These are phyloP conservation scores for Lentinula detonsa DNA, from an alignment of 768 basidiomycete species.

Conservation along the genomic window DNA sequence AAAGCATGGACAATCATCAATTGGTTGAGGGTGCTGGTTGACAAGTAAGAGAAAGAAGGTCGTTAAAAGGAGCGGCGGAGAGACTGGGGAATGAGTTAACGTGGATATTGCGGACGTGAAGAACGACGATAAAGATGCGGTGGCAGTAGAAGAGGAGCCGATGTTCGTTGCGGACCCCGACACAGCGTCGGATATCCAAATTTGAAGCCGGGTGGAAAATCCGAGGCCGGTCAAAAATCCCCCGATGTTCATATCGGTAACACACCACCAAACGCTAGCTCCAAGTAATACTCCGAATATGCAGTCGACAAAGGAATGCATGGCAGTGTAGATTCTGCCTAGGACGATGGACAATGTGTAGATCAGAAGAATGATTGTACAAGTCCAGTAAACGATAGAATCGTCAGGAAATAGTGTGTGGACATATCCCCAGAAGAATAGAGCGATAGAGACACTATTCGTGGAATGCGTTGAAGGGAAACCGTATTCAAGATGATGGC, in stretches of 20 bases:
- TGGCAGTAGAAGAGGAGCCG: background rate
- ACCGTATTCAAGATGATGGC: constrained; percentile 86
- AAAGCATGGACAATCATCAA: constrained; percentile 97
- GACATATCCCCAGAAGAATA: constrained; percentile 64
- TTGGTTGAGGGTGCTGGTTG: constrained; percentile 90
- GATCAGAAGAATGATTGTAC: constrained; percentile 37
- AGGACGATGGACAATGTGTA: constrained; percentile 73
- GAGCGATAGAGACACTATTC: constrained; percentile 83
- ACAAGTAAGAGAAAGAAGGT: constrained; percentile 66
- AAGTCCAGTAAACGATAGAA: constrained; percentile 18
- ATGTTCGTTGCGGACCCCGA: background rate
- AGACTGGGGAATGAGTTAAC: constrained; percentile 21
- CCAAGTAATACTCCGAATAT: constrained; percentile 60
- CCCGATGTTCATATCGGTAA: constrained; percentile 20
- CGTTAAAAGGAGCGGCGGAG: constrained; percentile 46
- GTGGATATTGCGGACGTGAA: background rate
- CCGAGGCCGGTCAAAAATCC: constrained; percentile 24
- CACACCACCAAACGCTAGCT: constrained; percentile 58
- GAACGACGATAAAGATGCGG: background rate
- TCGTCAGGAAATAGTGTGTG: constrained; percentile 37
- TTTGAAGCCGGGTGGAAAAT: constrained; percentile 20
- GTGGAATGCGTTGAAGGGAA: constrained; percentile 96
- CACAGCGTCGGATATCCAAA: constrained; percentile 24
- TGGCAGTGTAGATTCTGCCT: constrained; percentile 78
- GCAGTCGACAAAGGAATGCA: constrained; percentile 85